These are phyloP conservation scores for Exophiala sp. DNA, from an alignment of 2,329 filamentous ascomycete species.

Conservation along the genomic window DNA sequence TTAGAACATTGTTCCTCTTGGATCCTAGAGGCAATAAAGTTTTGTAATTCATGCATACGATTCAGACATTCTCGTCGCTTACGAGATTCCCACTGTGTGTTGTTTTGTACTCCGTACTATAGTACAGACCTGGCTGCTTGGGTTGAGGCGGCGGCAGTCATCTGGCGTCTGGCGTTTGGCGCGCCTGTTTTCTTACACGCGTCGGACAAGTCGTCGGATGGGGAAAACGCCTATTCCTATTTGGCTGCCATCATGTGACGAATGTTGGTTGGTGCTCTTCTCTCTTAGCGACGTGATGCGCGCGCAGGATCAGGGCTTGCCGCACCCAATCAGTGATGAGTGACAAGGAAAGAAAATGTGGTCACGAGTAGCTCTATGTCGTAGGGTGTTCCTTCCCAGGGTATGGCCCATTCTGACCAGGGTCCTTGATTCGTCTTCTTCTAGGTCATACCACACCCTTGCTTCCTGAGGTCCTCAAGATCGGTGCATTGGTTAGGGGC, in stretches of 20 bases:
- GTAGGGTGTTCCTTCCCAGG: not conserved
- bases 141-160: not conserved
- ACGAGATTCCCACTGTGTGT: too few relatives aligned
- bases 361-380: too few relatives aligned
- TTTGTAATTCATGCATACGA: too few relatives aligned
- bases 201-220: too few relatives aligned
- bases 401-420: not conserved
- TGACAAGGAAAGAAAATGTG: conserved; percentile 2
- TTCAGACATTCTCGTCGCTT: too few relatives aligned
- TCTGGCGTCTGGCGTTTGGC: not conserved
- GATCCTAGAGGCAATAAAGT: not conserved
- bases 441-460: too few relatives aligned
- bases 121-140: not conserved
- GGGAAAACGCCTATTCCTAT: too few relatives aligned
- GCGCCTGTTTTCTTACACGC: too few relatives aligned
- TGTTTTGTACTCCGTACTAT: too few relatives aligned
- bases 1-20: not conserved
- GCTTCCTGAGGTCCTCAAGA: too few relatives aligned
- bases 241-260: not conserved
- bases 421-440: too few relatives aligned
- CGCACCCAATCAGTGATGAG: conserved; percentile 8
- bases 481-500: too few relatives aligned
- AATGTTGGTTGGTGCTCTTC: not conserved
- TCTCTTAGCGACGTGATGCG: conserved; percentile 13
- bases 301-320: conserved; percentile 10